Conservation (phyloP, 1,284 basidiomycete species). For the Takashimella tepidaria region DNA sequence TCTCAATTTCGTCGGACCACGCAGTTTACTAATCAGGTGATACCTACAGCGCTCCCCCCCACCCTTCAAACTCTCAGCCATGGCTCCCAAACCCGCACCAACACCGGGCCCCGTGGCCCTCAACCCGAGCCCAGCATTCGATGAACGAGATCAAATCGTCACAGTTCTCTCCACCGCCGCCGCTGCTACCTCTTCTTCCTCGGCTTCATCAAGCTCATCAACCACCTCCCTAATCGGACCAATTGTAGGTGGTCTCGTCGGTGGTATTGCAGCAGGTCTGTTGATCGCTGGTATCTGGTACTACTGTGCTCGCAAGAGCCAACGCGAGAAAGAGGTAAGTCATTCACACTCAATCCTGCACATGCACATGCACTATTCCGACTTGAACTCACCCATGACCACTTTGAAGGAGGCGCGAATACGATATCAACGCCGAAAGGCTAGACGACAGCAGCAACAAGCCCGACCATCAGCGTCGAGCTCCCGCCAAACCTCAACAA, state of each 20-base stretch:
- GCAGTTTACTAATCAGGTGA: too few relatives aligned
- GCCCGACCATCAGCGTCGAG: not conserved
- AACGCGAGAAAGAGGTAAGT: conserved; percentile 13
- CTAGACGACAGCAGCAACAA: not conserved
- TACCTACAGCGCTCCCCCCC: too few relatives aligned
- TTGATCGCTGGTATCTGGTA: conserved; percentile 13
- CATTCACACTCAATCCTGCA: too few relatives aligned
- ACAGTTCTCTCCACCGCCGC: conserved; percentile 9
- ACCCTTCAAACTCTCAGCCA: not conserved
- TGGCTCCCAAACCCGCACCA: conserved; percentile 4
- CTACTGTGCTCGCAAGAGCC: conserved; percentile 18
- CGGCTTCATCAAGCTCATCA: not conserved
- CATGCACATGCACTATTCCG: too few relatives aligned
- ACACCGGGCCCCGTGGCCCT: not conserved
- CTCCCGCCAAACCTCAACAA: not conserved
- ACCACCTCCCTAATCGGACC: conserved; percentile 11
- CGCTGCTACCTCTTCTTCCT: not conserved
- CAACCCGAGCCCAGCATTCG: conserved; percentile 2
- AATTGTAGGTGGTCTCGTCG: conserved; percentile 30
- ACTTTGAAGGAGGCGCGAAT: not conserved
- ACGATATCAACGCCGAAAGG: not conserved
- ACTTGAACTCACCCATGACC: too few relatives aligned
- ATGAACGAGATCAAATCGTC: conserved; percentile 8
- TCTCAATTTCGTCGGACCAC: too few relatives aligned
- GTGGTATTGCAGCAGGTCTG: conserved; percentile 24